These are phyloP conservation scores for Fraxinus americana DNA, from an alignment of 257 asterid genomes.

Conservation along the genomic window DNA sequence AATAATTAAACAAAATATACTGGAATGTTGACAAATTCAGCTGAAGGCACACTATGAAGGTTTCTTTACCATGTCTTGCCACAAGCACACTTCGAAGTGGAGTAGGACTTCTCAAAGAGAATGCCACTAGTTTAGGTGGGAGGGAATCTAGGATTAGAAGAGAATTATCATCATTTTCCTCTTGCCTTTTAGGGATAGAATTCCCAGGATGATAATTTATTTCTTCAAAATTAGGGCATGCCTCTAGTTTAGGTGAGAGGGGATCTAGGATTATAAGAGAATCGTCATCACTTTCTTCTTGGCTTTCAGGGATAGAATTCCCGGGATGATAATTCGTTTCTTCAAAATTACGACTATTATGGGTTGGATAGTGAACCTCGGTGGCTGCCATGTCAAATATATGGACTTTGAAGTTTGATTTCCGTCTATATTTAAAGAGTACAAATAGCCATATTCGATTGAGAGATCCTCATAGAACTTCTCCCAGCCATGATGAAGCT, in stretches of 20 bases:
- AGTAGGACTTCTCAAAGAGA: neutral
- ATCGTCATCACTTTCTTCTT: neutral
- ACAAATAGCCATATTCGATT: conserved; percentile 7
- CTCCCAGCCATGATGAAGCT: conserved; percentile 26
- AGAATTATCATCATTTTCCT: neutral
- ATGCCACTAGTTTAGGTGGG: neutral
- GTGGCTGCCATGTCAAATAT: conserved; percentile 22
- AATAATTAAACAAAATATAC: no score
- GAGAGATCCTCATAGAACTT: conserved; percentile 22
- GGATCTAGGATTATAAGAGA: neutral
- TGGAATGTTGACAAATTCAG: no score
- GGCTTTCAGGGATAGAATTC: neutral
- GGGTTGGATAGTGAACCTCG: conserved; percentile 19
- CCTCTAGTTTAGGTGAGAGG: neutral
- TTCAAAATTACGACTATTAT: neutral
- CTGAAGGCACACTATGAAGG: no score
- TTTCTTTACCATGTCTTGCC: neutral
- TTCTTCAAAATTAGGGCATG: neutral
- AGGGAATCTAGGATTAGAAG: neutral
- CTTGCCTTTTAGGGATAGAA: neutral
- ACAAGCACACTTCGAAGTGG: neutral
- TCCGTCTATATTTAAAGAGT: conserved; percentile 16
- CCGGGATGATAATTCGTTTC: neutral
- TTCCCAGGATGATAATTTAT: neutral
- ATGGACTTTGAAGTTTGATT: conserved; percentile 18